phyloP scores from a whole-genome alignment of 805 yeast genomes.

The Priceomyces carsonii region DNA sequence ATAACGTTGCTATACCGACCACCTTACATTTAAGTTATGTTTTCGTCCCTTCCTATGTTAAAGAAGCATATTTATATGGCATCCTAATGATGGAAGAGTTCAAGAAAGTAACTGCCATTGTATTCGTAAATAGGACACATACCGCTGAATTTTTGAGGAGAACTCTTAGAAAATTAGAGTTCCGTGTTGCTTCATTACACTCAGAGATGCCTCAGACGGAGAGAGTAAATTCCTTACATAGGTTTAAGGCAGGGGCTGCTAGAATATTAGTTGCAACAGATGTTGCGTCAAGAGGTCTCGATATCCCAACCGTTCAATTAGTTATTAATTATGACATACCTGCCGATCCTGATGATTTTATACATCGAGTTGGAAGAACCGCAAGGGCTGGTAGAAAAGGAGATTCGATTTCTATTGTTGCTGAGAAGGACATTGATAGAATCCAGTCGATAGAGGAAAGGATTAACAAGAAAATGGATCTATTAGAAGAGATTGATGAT shows the following conservation, averaged over 20 bases:
- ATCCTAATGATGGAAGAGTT: slow-evolving; percentile 64
- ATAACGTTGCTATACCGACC: slow-evolving; percentile 78
- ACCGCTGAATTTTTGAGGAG: slow-evolving; percentile 89
- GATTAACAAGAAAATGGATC: slow-evolving; percentile 76
- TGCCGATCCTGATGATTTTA: slow-evolving; percentile 93
- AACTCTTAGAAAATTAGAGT: slow-evolving; percentile 68
- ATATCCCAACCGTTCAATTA: slow-evolving; percentile 88
- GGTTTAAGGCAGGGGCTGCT: slow-evolving; percentile 95
- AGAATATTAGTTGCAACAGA: slow-evolving; percentile 92
- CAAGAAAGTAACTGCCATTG: slow-evolving; percentile 68
- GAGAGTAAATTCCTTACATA: slow-evolving; percentile 84
- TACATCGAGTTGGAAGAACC: slow-evolving; percentile 97
- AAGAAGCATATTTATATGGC: slow-evolving; percentile 82
- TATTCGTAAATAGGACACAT: slow-evolving; percentile 87
- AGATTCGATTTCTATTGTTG: slow-evolving; percentile 75
- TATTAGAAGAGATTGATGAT: slow-evolving; percentile 71
- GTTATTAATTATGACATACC: slow-evolving; percentile 93
- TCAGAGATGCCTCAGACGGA: slow-evolving; percentile 94
- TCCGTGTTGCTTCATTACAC: slow-evolving; percentile 86
- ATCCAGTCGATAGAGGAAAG: slow-evolving; percentile 85
- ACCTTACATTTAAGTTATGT: slow-evolving; percentile 66
- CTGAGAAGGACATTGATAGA: slow-evolving; percentile 82
- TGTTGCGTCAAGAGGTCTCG: slow-evolving; percentile 96
- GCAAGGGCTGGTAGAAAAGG: slow-evolving; percentile 97
- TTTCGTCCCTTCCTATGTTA: slow-evolving; percentile 82